Evolutionary conservation across 352 stramenopile species (phyloP).

Genomic region (Albugo candida): DNA sequence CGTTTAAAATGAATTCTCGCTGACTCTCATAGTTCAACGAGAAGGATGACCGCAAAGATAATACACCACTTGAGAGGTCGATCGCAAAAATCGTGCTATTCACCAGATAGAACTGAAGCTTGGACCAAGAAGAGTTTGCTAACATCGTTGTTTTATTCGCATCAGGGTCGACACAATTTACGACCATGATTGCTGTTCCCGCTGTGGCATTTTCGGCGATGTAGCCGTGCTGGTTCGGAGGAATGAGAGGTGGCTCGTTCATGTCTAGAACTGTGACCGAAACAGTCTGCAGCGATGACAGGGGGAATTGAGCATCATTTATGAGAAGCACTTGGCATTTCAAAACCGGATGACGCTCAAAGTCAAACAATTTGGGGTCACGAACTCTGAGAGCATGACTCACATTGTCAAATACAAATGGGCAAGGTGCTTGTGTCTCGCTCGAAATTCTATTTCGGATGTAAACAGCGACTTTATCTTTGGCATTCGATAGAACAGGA

Average conservation of each 20-base stretch:
- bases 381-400: conserved; percentile 1
- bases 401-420: conserved; percentile 7
- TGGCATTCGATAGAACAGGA: neutral
- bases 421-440: conserved; percentile 1
- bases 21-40: conserved; percentile 10
- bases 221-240: conserved; percentile 6
- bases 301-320: conserved; percentile 3
- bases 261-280: conserved; percentile 7
- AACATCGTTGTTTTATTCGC: neutral
- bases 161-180: conserved; percentile 8
- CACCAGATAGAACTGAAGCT: conserved; percentile 9
- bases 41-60: conserved; percentile 6
- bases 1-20: conserved; percentile 10
- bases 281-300: conserved; percentile 5
- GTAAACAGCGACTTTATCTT: neutral
- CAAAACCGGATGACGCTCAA: conserved; percentile 5
- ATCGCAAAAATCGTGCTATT: conserved; percentile 5
- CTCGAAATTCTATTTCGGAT: neutral
- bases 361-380: conserved; percentile 5
- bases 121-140: conserved; percentile 1
- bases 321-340: conserved; percentile 5
- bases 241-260: conserved; percentile 9
- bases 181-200: conserved; percentile 6
- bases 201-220: conserved; percentile 7
- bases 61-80: conserved; percentile 1